A percentile compares a stretch with the other conserved stretches of the same genome.
phyloP scores from a whole-genome alignment of 208 protist species.

The Vickermania spadyakhi region DNA sequence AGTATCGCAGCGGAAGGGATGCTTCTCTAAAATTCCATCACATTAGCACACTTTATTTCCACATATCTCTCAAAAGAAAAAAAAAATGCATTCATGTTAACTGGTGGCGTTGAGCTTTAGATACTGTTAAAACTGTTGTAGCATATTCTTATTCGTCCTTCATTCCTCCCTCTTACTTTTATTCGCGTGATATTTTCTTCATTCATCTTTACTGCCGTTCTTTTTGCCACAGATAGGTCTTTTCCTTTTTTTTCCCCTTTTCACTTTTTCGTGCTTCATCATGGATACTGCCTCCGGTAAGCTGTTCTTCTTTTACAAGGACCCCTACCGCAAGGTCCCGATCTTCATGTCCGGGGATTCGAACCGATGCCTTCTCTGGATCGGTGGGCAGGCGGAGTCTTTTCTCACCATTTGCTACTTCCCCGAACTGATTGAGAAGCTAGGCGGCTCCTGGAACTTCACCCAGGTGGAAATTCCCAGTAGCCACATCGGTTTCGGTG shows the following conservation, averaged over 20 bases:
- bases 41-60: too few species aligned
- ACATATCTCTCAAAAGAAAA: too few species aligned
- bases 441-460: conserved; percentile 37
- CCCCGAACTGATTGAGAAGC: conserved; percentile 16
- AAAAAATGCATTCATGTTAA: too few species aligned
- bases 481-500: conserved; percentile 40
- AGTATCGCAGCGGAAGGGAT: too few species aligned
- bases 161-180: too few species aligned
- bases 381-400: conserved; percentile 57
- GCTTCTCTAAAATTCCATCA: too few species aligned
- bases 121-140: too few species aligned
- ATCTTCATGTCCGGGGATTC: conserved; percentile 44
- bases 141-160: too few species aligned
- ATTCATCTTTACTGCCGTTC: too few species aligned
- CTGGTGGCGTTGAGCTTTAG: too few species aligned
- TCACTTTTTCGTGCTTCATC: neutral
- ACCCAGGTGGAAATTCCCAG: conserved; percentile 58
- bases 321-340: conserved; percentile 42
- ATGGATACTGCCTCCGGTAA: conserved; percentile 27
- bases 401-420: conserved; percentile 63
- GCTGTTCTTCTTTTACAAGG: conserved; percentile 42
- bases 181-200: too few species aligned
- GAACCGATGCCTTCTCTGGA: conserved; percentile 49
- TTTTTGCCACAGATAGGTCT: too few species aligned
- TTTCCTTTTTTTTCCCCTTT: conserved; percentile 1